Evolutionary conservation across 108 stramenopile species (phyloP).

Genomic region (Epithemia pelagica): DNA sequence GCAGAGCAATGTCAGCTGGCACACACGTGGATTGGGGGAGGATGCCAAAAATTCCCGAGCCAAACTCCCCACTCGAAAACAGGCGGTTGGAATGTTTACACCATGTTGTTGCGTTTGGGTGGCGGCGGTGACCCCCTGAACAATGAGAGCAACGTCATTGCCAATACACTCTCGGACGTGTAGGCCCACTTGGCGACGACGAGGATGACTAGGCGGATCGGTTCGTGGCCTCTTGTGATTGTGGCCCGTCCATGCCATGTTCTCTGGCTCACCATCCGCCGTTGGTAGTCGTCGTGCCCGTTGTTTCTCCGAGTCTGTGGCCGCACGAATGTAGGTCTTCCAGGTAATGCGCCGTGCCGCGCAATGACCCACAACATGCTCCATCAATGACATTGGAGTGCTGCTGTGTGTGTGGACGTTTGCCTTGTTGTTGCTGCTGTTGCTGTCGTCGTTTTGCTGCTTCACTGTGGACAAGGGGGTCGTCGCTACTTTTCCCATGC

Average conservation of each 20-base stretch:
- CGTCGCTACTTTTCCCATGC: too few relatives aligned
- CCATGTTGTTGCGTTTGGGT: constrained; percentile 17
- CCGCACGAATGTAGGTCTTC: constrained; percentile 33
- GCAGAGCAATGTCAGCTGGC: constrained; percentile 60
- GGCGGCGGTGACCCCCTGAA: constrained; percentile 17
- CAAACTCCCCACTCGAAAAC: background rate
- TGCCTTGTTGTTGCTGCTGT: too few relatives aligned
- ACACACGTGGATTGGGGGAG: constrained; percentile 12
- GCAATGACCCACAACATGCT: constrained; percentile 30
- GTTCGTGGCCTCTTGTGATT: too few relatives aligned
- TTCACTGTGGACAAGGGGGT: too few relatives aligned
- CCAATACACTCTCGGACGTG: constrained; percentile 39
- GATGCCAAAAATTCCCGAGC: background rate
- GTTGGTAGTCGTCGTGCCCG: constrained; percentile 9
- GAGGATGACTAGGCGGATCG: constrained; percentile 6
- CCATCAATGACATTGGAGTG: background rate
- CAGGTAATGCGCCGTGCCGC: constrained; percentile 35
- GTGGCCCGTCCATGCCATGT: too few relatives aligned
- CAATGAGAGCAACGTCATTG: too few relatives aligned
- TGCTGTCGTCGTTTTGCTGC: background rate
- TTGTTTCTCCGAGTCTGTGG: constrained; percentile 49
- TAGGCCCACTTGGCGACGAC: constrained; percentile 48
- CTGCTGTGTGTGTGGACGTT: too few relatives aligned
- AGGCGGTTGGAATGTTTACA: constrained; percentile 19
- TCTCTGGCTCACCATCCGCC: constrained; percentile 2